Conservation (phyloP, 2,329 filamentous ascomycete genomes). For the Aotearoamyces nothofagi region DNA sequence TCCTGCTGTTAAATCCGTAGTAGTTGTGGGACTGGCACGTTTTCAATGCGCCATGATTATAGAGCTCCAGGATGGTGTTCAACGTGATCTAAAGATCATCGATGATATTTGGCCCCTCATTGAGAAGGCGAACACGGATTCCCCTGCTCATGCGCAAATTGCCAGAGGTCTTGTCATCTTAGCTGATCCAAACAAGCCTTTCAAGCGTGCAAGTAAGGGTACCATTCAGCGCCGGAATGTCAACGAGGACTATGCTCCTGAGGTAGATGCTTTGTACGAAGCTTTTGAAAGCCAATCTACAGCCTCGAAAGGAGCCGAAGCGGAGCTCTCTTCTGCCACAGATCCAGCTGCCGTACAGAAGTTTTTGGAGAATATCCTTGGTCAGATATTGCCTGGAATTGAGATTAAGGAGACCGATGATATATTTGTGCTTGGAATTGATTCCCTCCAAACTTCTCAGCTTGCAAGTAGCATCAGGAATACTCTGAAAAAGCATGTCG, state of each 20-base stretch:
- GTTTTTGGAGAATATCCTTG: background rate
- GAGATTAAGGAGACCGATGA: background rate
- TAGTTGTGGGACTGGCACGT: background rate
- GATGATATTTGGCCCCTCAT: constrained; percentile 19
- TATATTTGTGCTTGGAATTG: constrained; percentile 1
- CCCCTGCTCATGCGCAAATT: constrained; percentile 16
- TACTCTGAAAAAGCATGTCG: background rate
- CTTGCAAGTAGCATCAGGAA: background rate
- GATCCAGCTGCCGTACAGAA: background rate
- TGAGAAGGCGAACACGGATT: constrained; percentile 15
- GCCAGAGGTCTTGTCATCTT: constrained; percentile 19
- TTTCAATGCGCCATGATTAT: constrained; percentile 1
- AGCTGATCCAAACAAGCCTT: constrained; percentile 16
- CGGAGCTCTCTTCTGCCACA: background rate
- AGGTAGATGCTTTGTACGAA: constrained; percentile 20
- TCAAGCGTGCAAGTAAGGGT: constrained; percentile 21
- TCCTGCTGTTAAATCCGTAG: constrained; percentile 16
- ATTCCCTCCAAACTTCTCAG: constrained; percentile 1
- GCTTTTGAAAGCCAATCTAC: constrained; percentile 7
- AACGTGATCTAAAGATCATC: background rate
- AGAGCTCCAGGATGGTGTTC: background rate
- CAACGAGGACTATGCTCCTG: constrained; percentile 15
- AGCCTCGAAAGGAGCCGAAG: background rate
- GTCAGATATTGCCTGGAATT: background rate
- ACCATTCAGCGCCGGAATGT: constrained; percentile 21